Evolutionary conservation across 2,329 filamentous ascomycete species (phyloP).

Genomic region (Arthrocladium fulminans): DNA sequence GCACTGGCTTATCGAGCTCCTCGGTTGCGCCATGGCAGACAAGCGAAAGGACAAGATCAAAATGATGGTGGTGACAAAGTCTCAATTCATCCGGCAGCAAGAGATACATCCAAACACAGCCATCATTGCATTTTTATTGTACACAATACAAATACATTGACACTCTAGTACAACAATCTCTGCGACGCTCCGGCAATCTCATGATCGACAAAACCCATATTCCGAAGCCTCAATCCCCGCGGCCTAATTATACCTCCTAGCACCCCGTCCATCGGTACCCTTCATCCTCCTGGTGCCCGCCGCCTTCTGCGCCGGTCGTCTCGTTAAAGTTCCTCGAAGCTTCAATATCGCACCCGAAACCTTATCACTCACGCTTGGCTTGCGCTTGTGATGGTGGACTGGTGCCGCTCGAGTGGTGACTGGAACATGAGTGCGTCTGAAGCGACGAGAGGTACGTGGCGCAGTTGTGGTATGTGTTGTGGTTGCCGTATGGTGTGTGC

Average conservation of each 20-base stretch:
- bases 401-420: not conserved
- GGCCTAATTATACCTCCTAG: constrained; percentile 4
- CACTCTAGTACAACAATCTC: too few relatives aligned
- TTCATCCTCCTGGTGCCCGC: constrained; percentile 66
- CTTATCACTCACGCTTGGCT: constrained; percentile 64
- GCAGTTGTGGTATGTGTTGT: constrained; percentile 37
- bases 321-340: constrained; percentile 60
- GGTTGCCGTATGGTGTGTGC: constrained; percentile 33
- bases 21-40: too few relatives aligned
- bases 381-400: constrained; percentile 51
- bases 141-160: too few relatives aligned
- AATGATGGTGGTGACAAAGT: too few relatives aligned
- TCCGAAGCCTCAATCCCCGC: too few relatives aligned
- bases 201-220: too few relatives aligned
- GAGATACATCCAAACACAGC: too few relatives aligned
- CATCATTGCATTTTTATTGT: too few relatives aligned
- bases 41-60: too few relatives aligned
- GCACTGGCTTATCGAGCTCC: too few relatives aligned
- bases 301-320: constrained; percentile 64
- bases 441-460: constrained; percentile 22
- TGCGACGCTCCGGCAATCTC: too few relatives aligned
- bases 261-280: constrained; percentile 59
- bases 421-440: not conserved
- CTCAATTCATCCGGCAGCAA: too few relatives aligned
- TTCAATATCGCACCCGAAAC: constrained; percentile 66